Conservation (phyloP, 2,329 filamentous ascomycete genomes). For the Domatiomyces catenatus region DNA sequence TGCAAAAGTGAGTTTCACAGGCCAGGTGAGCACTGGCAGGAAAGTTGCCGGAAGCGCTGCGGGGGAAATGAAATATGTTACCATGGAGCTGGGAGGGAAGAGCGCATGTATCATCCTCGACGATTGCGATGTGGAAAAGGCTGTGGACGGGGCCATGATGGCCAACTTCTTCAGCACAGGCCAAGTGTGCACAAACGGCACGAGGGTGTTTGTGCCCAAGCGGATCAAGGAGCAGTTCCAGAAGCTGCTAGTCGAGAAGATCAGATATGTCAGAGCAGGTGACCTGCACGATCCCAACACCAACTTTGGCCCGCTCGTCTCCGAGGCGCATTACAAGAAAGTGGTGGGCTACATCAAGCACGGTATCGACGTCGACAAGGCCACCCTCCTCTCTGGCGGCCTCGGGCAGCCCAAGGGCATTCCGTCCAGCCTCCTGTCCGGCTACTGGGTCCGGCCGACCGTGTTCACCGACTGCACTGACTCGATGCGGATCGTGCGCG, state of each 20-base stretch:
- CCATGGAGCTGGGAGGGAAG: slow-evolving; percentile 84
- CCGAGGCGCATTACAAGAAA: slow-evolving; percentile 58
- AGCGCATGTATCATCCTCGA: slow-evolving; percentile 66
- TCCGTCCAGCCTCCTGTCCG: slow-evolving; percentile 37
- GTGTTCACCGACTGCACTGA: slow-evolving; percentile 78
- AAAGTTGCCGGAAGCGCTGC: slow-evolving; percentile 66
- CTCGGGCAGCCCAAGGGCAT: slow-evolving; percentile 40
- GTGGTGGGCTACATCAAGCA: slow-evolving; percentile 62
- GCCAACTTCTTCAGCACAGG: slow-evolving; percentile 86
- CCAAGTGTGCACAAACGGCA: slow-evolving; percentile 88
- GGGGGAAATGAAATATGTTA: slow-evolving; percentile 73
- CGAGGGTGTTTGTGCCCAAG: slow-evolving; percentile 65
- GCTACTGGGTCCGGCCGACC: slow-evolving; percentile 76
- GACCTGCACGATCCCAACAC: slow-evolving; percentile 55
- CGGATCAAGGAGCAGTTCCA: slow-evolving; percentile 54
- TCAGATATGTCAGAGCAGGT: slow-evolving; percentile 54
- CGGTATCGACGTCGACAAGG: slow-evolving; percentile 57
- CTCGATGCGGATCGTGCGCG: slow-evolving; percentile 59
- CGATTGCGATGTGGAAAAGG: slow-evolving; percentile 60
- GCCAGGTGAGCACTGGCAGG: slow-evolving; percentile 67
- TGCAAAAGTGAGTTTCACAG: slow-evolving; percentile 80
- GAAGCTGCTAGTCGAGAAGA: slow-evolving; percentile 51
- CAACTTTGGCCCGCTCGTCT: slow-evolving; percentile 76
- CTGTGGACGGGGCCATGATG: slow-evolving; percentile 84
- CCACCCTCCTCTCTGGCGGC: slow-evolving; percentile 60